phyloP scores from a whole-genome alignment of 2,329 filamentous ascomycete genomes.

The Cercospora beticola region DNA sequence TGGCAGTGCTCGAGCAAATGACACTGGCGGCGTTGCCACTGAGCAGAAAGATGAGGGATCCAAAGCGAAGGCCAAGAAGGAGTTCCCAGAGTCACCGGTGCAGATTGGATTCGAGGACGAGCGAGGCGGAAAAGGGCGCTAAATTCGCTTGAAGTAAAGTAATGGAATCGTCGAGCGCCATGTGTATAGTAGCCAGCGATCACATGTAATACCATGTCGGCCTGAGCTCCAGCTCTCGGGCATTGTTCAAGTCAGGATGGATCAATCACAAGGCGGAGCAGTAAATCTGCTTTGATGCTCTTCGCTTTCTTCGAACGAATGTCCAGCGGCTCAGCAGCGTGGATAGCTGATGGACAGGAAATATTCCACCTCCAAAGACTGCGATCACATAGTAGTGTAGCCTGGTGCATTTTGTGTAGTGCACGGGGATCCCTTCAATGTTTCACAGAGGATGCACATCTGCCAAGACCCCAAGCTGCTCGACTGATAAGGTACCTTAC shows the following conservation, averaged over 20 bases:
- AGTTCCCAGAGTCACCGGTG: conserved; percentile 50
- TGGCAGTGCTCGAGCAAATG: conserved; percentile 34
- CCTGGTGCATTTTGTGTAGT: neutral
- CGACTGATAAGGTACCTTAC: neutral
- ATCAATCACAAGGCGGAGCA: neutral
- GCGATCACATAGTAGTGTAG: neutral
- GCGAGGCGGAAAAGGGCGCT: conserved; percentile 47
- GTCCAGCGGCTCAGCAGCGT: neutral
- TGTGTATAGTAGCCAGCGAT: neutral
- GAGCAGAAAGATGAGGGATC: conserved; percentile 38
- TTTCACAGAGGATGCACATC: neutral
- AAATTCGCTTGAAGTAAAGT: neutral
- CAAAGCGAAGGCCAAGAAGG: conserved; percentile 45
- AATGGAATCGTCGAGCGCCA: neutral
- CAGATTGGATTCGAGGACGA: conserved; percentile 53
- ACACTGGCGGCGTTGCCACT: conserved; percentile 44
- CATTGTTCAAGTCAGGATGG: neutral
- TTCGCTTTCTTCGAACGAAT: neutral
- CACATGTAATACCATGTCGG: neutral
- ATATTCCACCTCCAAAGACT: neutral
- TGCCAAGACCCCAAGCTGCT: neutral
- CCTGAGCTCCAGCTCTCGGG: neutral
- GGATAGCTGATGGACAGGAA: neutral
- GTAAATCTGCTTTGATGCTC: neutral
- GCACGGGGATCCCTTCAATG: neutral